Conservation (phyloP, 768 basidiomycete species). For the Jaapia argillacea region DNA sequence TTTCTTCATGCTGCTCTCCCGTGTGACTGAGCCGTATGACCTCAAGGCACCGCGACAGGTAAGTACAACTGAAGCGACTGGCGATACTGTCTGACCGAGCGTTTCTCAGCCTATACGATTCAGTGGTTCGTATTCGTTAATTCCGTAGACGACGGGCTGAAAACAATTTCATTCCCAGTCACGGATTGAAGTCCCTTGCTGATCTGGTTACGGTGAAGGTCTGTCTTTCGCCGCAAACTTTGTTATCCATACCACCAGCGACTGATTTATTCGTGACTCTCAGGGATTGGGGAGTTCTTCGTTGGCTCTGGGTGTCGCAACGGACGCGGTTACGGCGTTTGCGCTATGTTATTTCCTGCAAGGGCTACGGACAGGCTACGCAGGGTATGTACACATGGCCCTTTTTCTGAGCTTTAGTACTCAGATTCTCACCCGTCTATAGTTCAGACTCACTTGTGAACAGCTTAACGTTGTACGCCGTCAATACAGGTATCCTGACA, state of each 20-base stretch:
- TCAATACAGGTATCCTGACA: conserved; percentile 56
- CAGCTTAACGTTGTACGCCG: conserved; percentile 44
- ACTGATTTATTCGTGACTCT: not conserved
- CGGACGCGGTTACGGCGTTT: conserved; percentile 41
- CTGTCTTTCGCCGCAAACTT: not conserved
- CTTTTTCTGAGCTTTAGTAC: not conserved
- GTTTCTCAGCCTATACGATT: no score
- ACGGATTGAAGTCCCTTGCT: conserved; percentile 30
- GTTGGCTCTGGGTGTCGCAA: conserved; percentile 36
- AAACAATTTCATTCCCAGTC: no score
- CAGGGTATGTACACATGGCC: conserved; percentile 21
- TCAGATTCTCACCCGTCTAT: conserved; percentile 1
- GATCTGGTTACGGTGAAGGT: conserved; percentile 27
- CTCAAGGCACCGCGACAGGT: not conserved
- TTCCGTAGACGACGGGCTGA: no score
- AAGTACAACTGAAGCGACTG: not conserved
- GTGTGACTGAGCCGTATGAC: no score
- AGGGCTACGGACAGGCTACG: conserved; percentile 38
- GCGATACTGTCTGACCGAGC: conserved; percentile 22
- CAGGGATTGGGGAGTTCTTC: conserved; percentile 38
- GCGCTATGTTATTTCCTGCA: conserved; percentile 47
- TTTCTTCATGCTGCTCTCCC: no score
- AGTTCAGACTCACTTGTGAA: conserved; percentile 52
- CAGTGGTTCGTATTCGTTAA: no score
- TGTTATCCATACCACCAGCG: not conserved